Evolutionary conservation across 2,329 filamentous ascomycete genomes (phyloP).

Genomic region (Trichoderma pleuroti): DNA sequence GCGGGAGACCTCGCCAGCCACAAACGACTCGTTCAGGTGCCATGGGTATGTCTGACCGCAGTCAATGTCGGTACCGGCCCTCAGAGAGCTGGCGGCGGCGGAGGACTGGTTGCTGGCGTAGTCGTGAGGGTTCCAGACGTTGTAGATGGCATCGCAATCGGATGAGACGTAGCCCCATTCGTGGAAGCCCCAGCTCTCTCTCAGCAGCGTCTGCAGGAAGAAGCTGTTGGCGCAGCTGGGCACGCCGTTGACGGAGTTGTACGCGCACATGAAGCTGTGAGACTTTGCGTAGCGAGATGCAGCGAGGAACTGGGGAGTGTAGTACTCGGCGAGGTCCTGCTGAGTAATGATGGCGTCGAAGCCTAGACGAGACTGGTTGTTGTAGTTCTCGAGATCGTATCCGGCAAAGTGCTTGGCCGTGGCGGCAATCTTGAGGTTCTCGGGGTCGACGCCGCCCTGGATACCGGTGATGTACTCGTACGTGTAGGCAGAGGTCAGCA

Average conservation of each 20-base stretch:
- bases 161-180: conserved; percentile 59
- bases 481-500: conserved; percentile 33
- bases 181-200: conserved; percentile 63
- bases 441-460: conserved; percentile 24
- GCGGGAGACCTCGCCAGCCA: conserved; percentile 13
- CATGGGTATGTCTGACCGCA: conserved; percentile 18
- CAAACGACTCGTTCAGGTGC: conserved; percentile 17
- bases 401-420: conserved; percentile 58
- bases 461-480: conserved; percentile 50
- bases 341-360: conserved; percentile 54
- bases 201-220: conserved; percentile 57
- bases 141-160: conserved; percentile 61
- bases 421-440: conserved; percentile 41
- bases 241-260: conserved; percentile 62
- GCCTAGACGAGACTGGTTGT: conserved; percentile 37
- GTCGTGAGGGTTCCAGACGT: conserved; percentile 47
- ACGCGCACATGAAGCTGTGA: conserved; percentile 59
- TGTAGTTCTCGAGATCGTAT: conserved; percentile 52
- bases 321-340: conserved; percentile 65
- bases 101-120: conserved; percentile 34
- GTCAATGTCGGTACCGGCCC: conserved; percentile 33
- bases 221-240: conserved; percentile 61
- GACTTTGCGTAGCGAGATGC: conserved; percentile 47
- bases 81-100: conserved; percentile 32
- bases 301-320: conserved; percentile 55